A percentile compares a stretch with the other conserved stretches of the same genome.
phyloP scores from a whole-genome alignment of 805 yeast species.

The Barnettozyma vustinii region DNA sequence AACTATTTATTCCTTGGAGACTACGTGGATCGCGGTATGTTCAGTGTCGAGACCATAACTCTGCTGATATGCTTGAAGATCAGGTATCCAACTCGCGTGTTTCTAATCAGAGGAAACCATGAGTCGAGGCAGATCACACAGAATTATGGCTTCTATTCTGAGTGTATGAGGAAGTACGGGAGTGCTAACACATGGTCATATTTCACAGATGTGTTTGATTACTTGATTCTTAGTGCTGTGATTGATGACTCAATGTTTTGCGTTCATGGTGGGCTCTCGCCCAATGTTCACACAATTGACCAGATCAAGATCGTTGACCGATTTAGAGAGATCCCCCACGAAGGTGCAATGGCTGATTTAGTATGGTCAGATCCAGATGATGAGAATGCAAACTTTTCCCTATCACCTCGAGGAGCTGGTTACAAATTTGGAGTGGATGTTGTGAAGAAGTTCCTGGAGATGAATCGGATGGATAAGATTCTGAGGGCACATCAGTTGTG shows the following conservation, averaged over 20 bases:
- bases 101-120: conserved; percentile 88
- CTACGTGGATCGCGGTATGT: conserved; percentile 93
- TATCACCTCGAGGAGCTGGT: conserved; percentile 96
- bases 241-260: conserved; percentile 89
- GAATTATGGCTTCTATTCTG: conserved; percentile 94
- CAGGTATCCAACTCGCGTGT: conserved; percentile 81
- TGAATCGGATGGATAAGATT: conserved; percentile 75
- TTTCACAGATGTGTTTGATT: conserved; percentile 91
- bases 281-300: conserved; percentile 89
- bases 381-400: conserved; percentile 67
- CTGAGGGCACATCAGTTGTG: conserved; percentile 95
- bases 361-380: conserved; percentile 99
- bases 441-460: conserved; percentile 75
- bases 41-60: conserved; percentile 88
- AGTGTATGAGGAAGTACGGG: conserved; percentile 87
- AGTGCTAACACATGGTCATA: conserved; percentile 76
- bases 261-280: conserved; percentile 95
- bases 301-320: conserved; percentile 88
- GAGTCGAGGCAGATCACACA: conserved; percentile 96
- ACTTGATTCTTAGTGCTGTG: conserved; percentile 79
- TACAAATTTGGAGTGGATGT: conserved; percentile 91
- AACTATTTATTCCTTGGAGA: conserved; percentile 92
- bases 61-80: conserved; percentile 76
- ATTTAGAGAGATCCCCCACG: conserved; percentile 94
- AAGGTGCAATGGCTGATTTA: conserved; percentile 98